A percentile compares a stretch with the other conserved stretches of the same genome.
Evolutionary conservation across 2,329 filamentous ascomycete species (phyloP).

Genomic region (Hymenotorrendiella dingleyae): DNA sequence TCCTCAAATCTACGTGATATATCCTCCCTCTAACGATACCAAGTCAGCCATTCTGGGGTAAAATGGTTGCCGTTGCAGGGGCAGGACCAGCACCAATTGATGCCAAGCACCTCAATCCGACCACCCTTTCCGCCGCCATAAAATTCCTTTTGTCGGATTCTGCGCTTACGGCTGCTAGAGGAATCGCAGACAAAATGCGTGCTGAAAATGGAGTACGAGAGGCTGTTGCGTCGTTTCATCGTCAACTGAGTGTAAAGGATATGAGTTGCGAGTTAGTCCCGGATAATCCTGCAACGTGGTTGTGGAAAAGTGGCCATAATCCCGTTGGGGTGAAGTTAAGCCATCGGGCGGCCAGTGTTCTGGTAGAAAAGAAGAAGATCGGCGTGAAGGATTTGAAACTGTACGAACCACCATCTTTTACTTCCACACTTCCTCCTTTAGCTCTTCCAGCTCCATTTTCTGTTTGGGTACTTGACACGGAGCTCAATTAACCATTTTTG

Average conservation of each 20-base stretch:
- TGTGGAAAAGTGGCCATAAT: constrained; percentile 21
- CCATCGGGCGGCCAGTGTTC: constrained; percentile 10
- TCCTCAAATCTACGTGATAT: background rate
- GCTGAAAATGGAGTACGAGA: constrained; percentile 55
- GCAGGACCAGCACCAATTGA: constrained; percentile 65
- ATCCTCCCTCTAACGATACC: background rate
- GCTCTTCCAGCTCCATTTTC: too few species aligned
- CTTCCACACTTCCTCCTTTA: too few species aligned
- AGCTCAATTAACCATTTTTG: too few species aligned
- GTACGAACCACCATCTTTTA: too few species aligned
- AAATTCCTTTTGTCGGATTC: constrained; percentile 50
- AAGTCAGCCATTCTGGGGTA: constrained; percentile 69
- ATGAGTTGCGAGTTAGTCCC: constrained; percentile 66
- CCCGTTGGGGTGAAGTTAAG: constrained; percentile 5
- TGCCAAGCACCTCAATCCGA: constrained; percentile 57
- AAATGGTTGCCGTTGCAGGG: constrained; percentile 63
- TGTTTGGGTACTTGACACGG: too few species aligned
- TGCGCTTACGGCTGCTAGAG: constrained; percentile 44
- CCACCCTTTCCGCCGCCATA: constrained; percentile 59
- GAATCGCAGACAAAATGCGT: constrained; percentile 52
- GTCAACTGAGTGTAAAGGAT: constrained; percentile 54
- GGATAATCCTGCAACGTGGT: constrained; percentile 34
- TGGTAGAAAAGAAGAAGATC: constrained; percentile 12
- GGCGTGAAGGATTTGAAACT: constrained; percentile 11
- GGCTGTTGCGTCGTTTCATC: constrained; percentile 62